Evolutionary conservation across 345 rosid genomes (phyloP).

Genomic region (Linum lewisii): DNA sequence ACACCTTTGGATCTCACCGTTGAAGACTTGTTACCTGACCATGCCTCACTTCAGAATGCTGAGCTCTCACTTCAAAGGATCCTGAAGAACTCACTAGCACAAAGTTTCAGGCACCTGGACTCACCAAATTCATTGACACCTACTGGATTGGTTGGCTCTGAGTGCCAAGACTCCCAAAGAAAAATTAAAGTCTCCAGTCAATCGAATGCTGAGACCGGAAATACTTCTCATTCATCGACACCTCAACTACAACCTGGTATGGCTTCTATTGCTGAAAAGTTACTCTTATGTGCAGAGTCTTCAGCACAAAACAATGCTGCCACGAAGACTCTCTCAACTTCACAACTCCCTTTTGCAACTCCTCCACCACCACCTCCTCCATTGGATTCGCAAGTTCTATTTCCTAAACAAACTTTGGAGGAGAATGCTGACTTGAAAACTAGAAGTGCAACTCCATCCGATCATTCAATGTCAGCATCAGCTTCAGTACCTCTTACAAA

Average conservation of each 20-base stretch:
- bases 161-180: no score
- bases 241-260: conserved; percentile 19
- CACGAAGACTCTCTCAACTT: background rate
- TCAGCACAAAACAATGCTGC: conserved; percentile 14
- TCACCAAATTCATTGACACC: background rate
- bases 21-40: conserved; percentile 25
- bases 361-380: conserved; percentile 3
- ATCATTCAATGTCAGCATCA: conserved; percentile 22
- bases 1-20: conserved; percentile 13
- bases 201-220: conserved; percentile 3
- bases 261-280: conserved; percentile 10
- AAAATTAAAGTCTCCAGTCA: background rate
- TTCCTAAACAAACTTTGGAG: no score
- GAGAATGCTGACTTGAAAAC: conserved; percentile 1
- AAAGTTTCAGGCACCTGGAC: background rate
- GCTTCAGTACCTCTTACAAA: conserved; percentile 24
- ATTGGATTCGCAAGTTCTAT: background rate
- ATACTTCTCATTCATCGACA: conserved; percentile 20
- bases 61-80: conserved; percentile 12
- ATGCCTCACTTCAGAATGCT: conserved; percentile 16
- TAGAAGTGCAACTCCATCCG: conserved; percentile 20
- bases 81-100: conserved; percentile 11
- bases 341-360: background rate
- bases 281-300: conserved; percentile 3
- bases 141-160: background rate